A percentile compares a stretch with the other conserved stretches of the same genome.
Conservation (phyloP, 2,329 filamentous ascomycete species). For the Ceratocystiopsis sp. region DNA sequence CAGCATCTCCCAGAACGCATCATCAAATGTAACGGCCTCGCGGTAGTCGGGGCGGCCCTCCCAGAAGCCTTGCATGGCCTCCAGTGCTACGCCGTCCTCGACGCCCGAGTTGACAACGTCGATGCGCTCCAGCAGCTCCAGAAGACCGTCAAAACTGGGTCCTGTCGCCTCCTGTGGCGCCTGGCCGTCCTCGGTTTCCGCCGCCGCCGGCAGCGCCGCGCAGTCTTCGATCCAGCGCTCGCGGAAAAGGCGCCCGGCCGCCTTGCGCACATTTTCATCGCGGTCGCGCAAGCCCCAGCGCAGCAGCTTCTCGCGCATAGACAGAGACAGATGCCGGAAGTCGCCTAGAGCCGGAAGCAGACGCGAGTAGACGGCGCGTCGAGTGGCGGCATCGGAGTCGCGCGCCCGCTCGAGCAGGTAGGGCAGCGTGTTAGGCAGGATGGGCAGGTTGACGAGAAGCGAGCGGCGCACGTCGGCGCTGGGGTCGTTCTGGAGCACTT, state of each 20-base stretch:
- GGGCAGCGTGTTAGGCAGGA: slow-evolving; percentile 64
- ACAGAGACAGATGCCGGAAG: slow-evolving; percentile 82
- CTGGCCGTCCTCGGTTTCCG: slow-evolving; percentile 27
- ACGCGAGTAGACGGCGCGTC: slow-evolving; percentile 72
- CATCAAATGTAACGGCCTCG: slow-evolving; percentile 53
- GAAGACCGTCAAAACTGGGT: slow-evolving; percentile 64
- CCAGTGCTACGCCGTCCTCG: slow-evolving; percentile 76
- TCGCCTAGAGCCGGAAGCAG: slow-evolving; percentile 80
- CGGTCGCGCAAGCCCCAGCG: slow-evolving; percentile 89
- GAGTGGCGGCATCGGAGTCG: slow-evolving; percentile 71
- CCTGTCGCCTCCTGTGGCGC: slow-evolving; percentile 37
- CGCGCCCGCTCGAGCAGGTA: slow-evolving; percentile 80
- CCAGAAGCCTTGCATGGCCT: slow-evolving; percentile 96
- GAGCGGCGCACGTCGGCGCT: slow-evolving; percentile 85
- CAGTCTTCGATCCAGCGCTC: slow-evolving; percentile 98
- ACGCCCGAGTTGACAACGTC: slow-evolving; percentile 81
- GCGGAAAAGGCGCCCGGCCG: slow-evolving; percentile 74
- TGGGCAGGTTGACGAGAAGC: slow-evolving; percentile 77
- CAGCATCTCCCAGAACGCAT: slow-evolving; percentile 64
- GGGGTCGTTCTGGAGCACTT: slow-evolving; percentile 83
- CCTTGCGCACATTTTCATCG: slow-evolving; percentile 87
- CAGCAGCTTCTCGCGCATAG: slow-evolving; percentile 87
- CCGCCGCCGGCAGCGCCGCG: slow-evolving; percentile 46
- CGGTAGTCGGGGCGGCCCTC: slow-evolving; percentile 73
- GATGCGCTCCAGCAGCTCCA: slow-evolving; percentile 84